Evolutionary conservation across 768 basidiomycete species (phyloP).

Genomic region (Suillus lakei): DNA sequence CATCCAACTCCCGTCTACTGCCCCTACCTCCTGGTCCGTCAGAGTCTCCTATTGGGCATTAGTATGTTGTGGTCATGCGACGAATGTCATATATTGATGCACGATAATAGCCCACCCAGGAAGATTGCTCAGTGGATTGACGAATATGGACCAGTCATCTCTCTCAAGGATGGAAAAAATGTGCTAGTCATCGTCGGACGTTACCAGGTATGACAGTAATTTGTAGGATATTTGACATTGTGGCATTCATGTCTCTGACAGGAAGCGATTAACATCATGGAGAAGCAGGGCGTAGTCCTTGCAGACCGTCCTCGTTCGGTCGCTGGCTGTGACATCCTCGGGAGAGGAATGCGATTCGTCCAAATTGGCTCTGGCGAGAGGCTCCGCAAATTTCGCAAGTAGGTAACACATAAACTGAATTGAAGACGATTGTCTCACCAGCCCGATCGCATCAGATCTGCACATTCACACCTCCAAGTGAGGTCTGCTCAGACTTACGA

Average conservation of each 20-base stretch:
- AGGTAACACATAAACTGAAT: background rate
- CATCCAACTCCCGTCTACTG: background rate
- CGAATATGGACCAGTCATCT: constrained; percentile 11
- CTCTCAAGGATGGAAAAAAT: constrained; percentile 7
- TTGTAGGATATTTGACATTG: constrained; percentile 27
- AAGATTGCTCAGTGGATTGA: constrained; percentile 11
- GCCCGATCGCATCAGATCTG: constrained; percentile 39
- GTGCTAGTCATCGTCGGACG: constrained; percentile 13
- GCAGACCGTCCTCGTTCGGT: constrained; percentile 57
- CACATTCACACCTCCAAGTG: constrained; percentile 58
- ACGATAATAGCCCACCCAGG: background rate
- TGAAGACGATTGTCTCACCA: constrained; percentile 10
- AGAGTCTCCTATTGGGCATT: constrained; percentile 2
- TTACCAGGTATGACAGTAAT: constrained; percentile 3
- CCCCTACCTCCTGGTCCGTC: constrained; percentile 8
- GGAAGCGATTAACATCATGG: constrained; percentile 60
- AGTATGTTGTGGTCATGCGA: background rate
- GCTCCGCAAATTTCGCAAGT: constrained; percentile 63
- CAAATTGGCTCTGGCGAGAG: constrained; percentile 56
- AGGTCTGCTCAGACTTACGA: constrained; percentile 50
- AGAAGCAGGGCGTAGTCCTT: constrained; percentile 56
- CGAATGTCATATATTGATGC: no score
- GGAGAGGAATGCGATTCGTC: constrained; percentile 61
- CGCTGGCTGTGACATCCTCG: constrained; percentile 59
- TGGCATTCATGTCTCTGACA: background rate